Conservation (phyloP, 2,329 filamentous ascomycete genomes). For the Penicillium freii region DNA sequence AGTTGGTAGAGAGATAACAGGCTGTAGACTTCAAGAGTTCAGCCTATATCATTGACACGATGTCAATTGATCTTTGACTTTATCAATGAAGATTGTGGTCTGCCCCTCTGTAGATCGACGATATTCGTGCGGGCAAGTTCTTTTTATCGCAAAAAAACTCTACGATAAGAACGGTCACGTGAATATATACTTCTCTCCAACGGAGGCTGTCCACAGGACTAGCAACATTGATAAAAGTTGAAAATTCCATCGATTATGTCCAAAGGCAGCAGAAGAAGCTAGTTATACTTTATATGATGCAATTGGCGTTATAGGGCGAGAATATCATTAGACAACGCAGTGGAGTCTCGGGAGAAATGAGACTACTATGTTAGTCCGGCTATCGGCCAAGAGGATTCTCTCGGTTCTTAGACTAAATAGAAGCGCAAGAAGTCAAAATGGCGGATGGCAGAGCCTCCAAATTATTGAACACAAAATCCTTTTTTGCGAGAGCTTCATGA, state of each 20-base stretch:
- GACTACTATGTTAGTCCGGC: too few relatives aligned
- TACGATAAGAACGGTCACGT: conserved; percentile 4
- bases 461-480: too few relatives aligned
- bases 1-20: background rate
- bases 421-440: too few relatives aligned
- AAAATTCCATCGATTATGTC: too few relatives aligned
- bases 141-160: conserved; percentile 7
- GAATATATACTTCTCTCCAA: background rate
- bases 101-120: conserved; percentile 10
- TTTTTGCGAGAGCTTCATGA: background rate
- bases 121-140: conserved; percentile 3
- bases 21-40: background rate
- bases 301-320: too few relatives aligned
- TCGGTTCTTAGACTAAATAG: too few relatives aligned
- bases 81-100: background rate
- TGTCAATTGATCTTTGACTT: background rate
- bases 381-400: too few relatives aligned
- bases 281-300: background rate
- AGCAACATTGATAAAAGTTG: background rate
- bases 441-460: too few relatives aligned
- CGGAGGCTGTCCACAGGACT: background rate
- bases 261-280: background rate
- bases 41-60: background rate
- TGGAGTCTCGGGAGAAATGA: background rate
- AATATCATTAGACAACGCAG: too few relatives aligned